Base-by-base conservation (phyloP, 1,284 basidiomycete genomes). In the Takashimella koratensis region DNA sequence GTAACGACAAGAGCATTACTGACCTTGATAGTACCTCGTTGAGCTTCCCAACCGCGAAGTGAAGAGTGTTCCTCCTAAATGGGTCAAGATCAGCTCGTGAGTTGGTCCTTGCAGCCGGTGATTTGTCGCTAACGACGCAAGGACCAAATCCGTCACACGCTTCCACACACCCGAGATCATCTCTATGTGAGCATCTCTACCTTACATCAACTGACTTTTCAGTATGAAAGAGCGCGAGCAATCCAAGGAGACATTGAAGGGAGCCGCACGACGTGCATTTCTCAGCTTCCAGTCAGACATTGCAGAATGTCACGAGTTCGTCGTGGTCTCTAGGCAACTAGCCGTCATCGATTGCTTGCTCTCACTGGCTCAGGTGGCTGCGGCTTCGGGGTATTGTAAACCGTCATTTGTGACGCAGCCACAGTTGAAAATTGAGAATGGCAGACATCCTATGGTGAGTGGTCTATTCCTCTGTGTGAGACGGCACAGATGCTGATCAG, bases 151-250 rank as follows among this genome's bases (percentile, higher is more conserved):
- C 19, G 77, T 81, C 23, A 83, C 85, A 45, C 82, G 95, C n/a
- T 97, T 89, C 71, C 87, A 88, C 49, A 85, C 91, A 0, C 90
- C 92, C 0, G 79, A 80, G 25, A 82, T 90, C 19, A 81, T 83
- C 48, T 73, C 77, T 19, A 83, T 88, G 73, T 74, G 47, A 52
- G 71, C 51, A 5, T 2, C 2, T 6, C 13, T 6, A 2, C 2
- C 8, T 19, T 6, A 16, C 13, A 8, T 2, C 4, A 4, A 25
- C 43, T 48, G 20, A 53, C 8, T 8, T 3, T 12, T 4, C 43
- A 76, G 71, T 19, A 71, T 87, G 1, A 81, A 87, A 59, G 85
- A 90, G 64, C 83, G 86, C 40, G 85, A 88, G 40, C 90, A 86
- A 66, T 84, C 82, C 56, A 82, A 83, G 59, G 95, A 98, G 73